Percentiles rank a stretch among this genome's conserved stretches.
phyloP scores from a whole-genome alignment of 2,329 filamentous ascomycete species.

The Cladosporium sp. region DNA sequence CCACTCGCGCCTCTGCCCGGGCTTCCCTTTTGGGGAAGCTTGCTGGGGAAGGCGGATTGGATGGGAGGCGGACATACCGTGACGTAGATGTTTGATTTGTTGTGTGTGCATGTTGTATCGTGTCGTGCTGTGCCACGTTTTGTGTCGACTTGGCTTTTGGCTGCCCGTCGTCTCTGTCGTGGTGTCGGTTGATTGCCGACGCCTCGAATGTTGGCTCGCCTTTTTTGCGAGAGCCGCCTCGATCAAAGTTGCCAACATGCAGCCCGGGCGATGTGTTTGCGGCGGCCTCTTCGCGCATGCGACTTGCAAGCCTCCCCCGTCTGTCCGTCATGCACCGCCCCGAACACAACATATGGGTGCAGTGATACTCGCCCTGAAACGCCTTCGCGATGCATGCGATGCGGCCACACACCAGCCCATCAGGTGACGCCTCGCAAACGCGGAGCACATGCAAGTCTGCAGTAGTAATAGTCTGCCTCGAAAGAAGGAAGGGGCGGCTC shows the following conservation, averaged over 20 bases:
- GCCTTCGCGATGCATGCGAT: not conserved
- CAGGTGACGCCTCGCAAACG: not conserved
- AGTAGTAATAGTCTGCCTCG: not conserved
- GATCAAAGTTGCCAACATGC: not conserved
- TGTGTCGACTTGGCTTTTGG: not conserved
- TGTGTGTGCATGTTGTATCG: not conserved
- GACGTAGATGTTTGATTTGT: not conserved
- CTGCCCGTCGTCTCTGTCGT: too few relatives aligned
- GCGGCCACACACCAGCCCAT: not conserved
- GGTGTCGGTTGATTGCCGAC: not conserved
- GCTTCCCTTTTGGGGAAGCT: not conserved
- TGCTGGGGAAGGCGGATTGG: conserved; percentile 19
- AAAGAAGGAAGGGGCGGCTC: not conserved
- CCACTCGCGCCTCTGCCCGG: conserved; percentile 17
- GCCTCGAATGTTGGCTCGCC: not conserved
- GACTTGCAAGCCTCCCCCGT: not conserved
- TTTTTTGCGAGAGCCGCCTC: not conserved
- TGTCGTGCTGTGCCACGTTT: not conserved
- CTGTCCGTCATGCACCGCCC: not conserved
- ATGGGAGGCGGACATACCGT: conserved; percentile 17
- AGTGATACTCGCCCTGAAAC: not conserved
- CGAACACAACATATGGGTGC: not conserved
- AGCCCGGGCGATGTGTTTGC: not conserved
- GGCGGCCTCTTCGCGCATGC: not conserved
- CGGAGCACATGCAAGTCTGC: not conserved